phyloP scores from a whole-genome alignment of 306 rosid species.

The Acmispon strigosus region DNA sequence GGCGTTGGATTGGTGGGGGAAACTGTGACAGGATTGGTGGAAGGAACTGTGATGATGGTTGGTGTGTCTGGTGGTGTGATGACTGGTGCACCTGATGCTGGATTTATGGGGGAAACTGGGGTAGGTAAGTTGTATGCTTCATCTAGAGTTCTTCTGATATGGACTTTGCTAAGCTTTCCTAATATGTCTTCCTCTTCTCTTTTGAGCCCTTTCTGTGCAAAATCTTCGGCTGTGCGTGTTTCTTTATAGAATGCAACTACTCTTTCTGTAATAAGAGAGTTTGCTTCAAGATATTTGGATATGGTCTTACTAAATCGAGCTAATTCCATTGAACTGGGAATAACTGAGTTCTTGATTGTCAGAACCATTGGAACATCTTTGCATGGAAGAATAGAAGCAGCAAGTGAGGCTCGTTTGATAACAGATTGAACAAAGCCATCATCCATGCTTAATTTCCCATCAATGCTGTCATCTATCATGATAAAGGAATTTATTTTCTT shows the following conservation, averaged over 20 bases:
- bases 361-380: constrained; percentile 44
- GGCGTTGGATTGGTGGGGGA: constrained; percentile 52
- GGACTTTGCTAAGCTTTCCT: constrained; percentile 18
- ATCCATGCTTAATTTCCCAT: constrained; percentile 27
- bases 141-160: constrained; percentile 32
- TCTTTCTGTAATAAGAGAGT: constrained; percentile 22
- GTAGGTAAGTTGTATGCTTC: constrained; percentile 29
- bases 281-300: constrained; percentile 36
- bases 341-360: constrained; percentile 29
- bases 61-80: constrained; percentile 46
- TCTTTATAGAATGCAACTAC: constrained; percentile 35
- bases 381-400: constrained; percentile 33
- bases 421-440: constrained; percentile 33
- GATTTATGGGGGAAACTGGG: constrained; percentile 45
- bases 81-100: constrained; percentile 32
- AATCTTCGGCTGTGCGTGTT: constrained; percentile 22
- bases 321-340: constrained; percentile 29
- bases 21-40: constrained; percentile 52
- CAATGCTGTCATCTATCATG: constrained; percentile 34
- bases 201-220: constrained; percentile 20
- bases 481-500: constrained; percentile 34
- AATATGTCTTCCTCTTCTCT: constrained; percentile 29
- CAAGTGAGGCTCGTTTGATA: constrained; percentile 26
- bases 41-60: constrained; percentile 66
- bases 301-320: constrained; percentile 27